These are phyloP conservation scores for Metschnikowia cubensis DNA, from an alignment of 805 yeast species.

Conservation along the genomic window DNA sequence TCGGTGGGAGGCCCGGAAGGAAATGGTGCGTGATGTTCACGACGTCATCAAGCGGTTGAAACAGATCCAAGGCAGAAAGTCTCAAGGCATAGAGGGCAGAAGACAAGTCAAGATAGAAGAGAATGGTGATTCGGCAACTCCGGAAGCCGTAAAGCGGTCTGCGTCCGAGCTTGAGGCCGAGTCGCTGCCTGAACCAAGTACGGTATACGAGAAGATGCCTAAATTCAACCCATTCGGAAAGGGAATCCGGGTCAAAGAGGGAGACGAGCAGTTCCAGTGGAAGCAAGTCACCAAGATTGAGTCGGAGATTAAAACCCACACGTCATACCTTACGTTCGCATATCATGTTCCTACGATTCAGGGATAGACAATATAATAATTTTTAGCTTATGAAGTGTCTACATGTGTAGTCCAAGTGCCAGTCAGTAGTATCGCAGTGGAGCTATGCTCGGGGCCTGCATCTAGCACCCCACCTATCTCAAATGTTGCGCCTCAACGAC, in stretches of 20 bases:
- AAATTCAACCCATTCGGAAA: conserved; percentile 87
- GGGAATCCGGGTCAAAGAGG: conserved; percentile 81
- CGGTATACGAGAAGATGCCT: neutral
- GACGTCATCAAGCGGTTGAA: conserved; percentile 74
- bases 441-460: conserved; percentile 4
- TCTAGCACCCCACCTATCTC: conserved; percentile 4
- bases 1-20: conserved; percentile 86
- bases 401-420: neutral
- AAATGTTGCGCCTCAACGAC: conserved; percentile 14
- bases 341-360: conserved; percentile 28
- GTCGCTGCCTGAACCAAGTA: conserved; percentile 8
- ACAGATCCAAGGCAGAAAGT: conserved; percentile 70
- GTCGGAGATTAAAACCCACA: conserved; percentile 84
- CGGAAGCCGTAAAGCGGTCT: conserved; percentile 20
- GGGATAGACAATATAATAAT: neutral
- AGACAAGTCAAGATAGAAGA: conserved; percentile 37
- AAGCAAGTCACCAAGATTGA: conserved; percentile 78
- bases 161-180: conserved; percentile 15
- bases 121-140: neutral
- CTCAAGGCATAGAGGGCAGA: conserved; percentile 58
- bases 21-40: conserved; percentile 74
- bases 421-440: neutral
- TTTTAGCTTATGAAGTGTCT: neutral
- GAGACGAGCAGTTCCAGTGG: conserved; percentile 81
- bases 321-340: conserved; percentile 93